Evolutionary conservation across 805 yeast species (phyloP).

Genomic region (Candida tammaniensis): DNA sequence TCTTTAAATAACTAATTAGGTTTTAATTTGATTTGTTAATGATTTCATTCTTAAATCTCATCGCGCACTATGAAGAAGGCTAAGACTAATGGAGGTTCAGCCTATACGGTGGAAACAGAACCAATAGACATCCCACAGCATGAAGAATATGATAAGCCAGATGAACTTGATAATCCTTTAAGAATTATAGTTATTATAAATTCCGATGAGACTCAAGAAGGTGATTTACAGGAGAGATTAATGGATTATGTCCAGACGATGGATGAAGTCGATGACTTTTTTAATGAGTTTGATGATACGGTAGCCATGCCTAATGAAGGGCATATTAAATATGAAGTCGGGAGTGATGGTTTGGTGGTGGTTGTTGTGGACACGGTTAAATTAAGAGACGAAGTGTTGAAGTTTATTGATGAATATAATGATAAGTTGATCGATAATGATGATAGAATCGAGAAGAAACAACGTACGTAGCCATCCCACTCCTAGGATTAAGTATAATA

Average conservation of each 20-base stretch:
- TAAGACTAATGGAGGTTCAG: slow-evolving; percentile 11
- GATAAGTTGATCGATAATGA: slow-evolving; percentile 7
- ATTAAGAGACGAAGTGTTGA: slow-evolving; percentile 36
- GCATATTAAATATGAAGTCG: slow-evolving; percentile 56
- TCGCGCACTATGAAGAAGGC: slow-evolving; percentile 8
- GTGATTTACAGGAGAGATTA: slow-evolving; percentile 49
- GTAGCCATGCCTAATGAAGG: slow-evolving; percentile 56
- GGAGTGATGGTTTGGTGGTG: slow-evolving; percentile 58
- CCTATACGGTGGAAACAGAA: slow-evolving; percentile 6
- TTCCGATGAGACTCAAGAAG: slow-evolving; percentile 30
- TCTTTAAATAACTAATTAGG: slow-evolving; percentile 1
- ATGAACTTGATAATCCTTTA: slow-evolving; percentile 46
- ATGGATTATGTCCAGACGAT: slow-evolving; percentile 45
- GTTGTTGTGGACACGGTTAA: slow-evolving; percentile 45
- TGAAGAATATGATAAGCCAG: slow-evolving; percentile 11
- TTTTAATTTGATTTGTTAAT: too few relatives aligned
- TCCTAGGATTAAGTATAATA: too few relatives aligned
- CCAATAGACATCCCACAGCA: slow-evolving; percentile 10
- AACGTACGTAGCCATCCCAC: too few relatives aligned
- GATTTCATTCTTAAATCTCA: too few relatives aligned
- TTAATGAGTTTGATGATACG: slow-evolving; percentile 49
- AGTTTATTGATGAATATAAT: slow-evolving; percentile 41
- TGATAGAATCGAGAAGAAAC: background rate
- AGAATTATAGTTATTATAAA: slow-evolving; percentile 43
- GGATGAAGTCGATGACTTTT: slow-evolving; percentile 48